Percentiles rank a stretch among this genome's conserved stretches.
These are phyloP conservation scores for Sutorius australiensis DNA, from an alignment of 768 basidiomycete species.

Conservation along the genomic window DNA sequence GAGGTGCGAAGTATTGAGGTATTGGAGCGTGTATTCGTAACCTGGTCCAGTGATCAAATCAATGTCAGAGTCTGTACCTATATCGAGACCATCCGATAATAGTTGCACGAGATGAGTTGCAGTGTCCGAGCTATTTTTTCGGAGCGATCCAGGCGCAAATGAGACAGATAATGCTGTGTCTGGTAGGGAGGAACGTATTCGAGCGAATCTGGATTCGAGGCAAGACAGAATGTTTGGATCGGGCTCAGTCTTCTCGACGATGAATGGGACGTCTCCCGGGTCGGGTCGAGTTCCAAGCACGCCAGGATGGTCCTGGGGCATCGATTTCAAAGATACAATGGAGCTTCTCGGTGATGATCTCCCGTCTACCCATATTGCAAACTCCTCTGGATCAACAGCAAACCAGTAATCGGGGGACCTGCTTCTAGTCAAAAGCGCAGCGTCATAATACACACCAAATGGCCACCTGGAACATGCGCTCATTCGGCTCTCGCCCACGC, in stretches of 20 bases:
- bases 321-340: constrained; percentile 34
- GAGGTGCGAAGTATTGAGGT: constrained; percentile 16
- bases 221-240: constrained; percentile 20
- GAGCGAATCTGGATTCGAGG: constrained; percentile 16
- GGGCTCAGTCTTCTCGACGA: background rate
- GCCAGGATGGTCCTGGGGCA: constrained; percentile 10
- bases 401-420: too few relatives aligned
- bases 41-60: constrained; percentile 11
- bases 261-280: background rate
- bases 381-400: too few relatives aligned
- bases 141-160: constrained; percentile 2
- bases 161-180: constrained; percentile 7
- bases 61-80: background rate
- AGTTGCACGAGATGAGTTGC: constrained; percentile 13
- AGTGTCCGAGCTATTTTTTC: constrained; percentile 6
- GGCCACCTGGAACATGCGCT: too few relatives aligned
- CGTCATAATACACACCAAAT: too few relatives aligned
- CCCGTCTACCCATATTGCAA: too few relatives aligned
- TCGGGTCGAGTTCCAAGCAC: background rate
- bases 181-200: constrained; percentile 7
- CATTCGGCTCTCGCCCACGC: too few relatives aligned
- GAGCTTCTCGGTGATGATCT: constrained; percentile 23
- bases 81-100: constrained; percentile 11
- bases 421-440: too few relatives aligned
- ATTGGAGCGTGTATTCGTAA: constrained; percentile 11